A percentile compares a stretch with the other conserved stretches of the same genome.
phyloP scores from a whole-genome alignment of 1,284 basidiomycete genomes.

The Puccinia triticina region DNA sequence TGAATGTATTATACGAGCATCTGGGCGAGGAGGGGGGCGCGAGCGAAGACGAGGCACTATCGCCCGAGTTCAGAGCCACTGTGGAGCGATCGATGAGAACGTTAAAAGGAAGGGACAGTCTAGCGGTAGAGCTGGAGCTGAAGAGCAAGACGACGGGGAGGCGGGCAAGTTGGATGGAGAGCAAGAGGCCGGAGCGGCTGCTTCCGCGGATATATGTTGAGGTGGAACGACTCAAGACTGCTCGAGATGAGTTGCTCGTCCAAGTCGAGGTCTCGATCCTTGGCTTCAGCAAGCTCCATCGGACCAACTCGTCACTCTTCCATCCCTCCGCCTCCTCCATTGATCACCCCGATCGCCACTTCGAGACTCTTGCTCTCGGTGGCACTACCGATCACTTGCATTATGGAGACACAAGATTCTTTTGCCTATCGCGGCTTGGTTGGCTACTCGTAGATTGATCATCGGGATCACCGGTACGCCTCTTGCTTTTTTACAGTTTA shows the following conservation, averaged over 20 bases:
- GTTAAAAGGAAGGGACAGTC: neutral
- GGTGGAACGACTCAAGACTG: neutral
- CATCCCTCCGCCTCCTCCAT: neutral
- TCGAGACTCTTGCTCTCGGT: constrained; percentile 63
- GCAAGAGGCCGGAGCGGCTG: neutral
- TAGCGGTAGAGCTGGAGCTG: neutral
- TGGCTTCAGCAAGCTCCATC: constrained; percentile 3
- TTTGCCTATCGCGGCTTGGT: constrained; percentile 83
- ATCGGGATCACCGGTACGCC: constrained; percentile 79
- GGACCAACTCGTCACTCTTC: neutral
- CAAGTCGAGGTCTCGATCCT: neutral
- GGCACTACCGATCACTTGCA: constrained; percentile 97
- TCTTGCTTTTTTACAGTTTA: too few species aligned
- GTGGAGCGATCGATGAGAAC: neutral
- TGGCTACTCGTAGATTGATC: constrained; percentile 77
- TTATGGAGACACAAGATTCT: constrained; percentile 96
- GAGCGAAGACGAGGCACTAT: too few species aligned
- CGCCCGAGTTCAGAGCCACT: neutral
- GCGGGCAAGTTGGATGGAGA: neutral
- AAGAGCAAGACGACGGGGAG: neutral
- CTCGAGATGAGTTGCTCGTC: neutral
- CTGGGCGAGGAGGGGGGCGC: too few species aligned
- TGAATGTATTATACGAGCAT: too few species aligned
- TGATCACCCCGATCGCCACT: neutral
- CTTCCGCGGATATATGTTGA: neutral